Evolutionary conservation across 306 rosid genomes (phyloP), one percentile per base, ranked within the genome.

Genomic region (Gleditsia sinensis): DNA sequence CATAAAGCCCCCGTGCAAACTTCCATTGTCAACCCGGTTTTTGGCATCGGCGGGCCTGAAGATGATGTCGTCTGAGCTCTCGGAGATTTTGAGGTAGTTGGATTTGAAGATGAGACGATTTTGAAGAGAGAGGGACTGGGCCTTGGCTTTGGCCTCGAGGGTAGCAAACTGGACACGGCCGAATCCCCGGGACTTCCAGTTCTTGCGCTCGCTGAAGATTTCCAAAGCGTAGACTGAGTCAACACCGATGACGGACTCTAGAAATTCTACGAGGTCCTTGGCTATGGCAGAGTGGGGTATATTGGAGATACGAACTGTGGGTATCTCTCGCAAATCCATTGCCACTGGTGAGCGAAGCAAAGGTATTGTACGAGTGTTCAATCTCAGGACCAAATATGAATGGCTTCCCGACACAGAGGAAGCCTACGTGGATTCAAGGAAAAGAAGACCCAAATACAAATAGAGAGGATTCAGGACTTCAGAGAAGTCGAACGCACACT

Each of bases 101-200:
- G 90, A 60, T 17, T 40, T 74, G 86, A 94, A 84, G 70, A 76
- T 42, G 21, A 94, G 90, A 1, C 45, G 10, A 11, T 80, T 13
- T 37, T 46, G 6, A 9, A 13, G 64, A 60, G 88, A 74, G 43
- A 91, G 89, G 5, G 88, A 60, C 6, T 72, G 67, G 34, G 87
- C 96, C 11, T 53, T 25, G 5, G 70, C 25, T 71, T 83, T 91
- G 23, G 85, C 75, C 0, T 37, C 56, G 32, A 80, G 74, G 25
- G 88, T 59, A 0, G 87, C 56, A 89, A 94, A 94, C 86, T 94
- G 98, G 49, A 91, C 79, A n/a, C 97, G 91, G 6, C 96, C 97
- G n/a, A 42, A 48, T 77, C 91, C 89, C 3, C 96, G 91, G 0
- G 97, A 87, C 69, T 86, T 91, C 96, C 98, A 94, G 85, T 90